phyloP scores from a whole-genome alignment of 108 stramenopile species.

The Pelagomonas calceolata region DNA sequence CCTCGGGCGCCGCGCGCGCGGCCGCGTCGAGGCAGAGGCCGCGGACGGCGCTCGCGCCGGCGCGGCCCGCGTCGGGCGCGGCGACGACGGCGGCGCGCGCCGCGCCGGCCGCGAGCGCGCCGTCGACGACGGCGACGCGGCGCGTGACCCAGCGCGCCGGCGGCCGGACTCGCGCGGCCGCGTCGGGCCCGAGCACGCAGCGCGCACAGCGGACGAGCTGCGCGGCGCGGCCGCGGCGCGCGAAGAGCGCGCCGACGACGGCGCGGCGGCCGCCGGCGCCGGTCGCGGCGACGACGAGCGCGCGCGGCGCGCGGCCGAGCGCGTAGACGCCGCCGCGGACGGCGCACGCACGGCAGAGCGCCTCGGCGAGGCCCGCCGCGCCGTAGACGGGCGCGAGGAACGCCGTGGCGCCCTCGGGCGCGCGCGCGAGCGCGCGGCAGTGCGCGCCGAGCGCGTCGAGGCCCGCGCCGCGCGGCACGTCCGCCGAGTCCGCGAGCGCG shows the following conservation, averaged over 20 bases:
- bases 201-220: background rate
- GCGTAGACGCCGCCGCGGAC: background rate
- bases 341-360: background rate
- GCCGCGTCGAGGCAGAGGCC: no score
- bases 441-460: background rate
- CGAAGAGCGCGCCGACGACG: background rate
- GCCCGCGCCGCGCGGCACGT: background rate
- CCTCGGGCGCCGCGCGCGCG: no score
- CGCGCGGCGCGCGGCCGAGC: background rate
- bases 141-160: background rate
- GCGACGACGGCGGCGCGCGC: no score
- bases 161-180: background rate
- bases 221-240: background rate
- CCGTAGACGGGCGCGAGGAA: background rate
- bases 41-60: no score
- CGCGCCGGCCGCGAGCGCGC: no score
- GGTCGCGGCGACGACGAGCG: background rate
- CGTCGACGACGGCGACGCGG: background rate
- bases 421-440: background rate
- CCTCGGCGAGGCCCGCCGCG: background rate
- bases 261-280: background rate
- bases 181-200: background rate
- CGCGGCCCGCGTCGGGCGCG: no score
- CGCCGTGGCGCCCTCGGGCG: background rate
- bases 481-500: background rate